Evolutionary conservation across 108 stramenopile species (phyloP).

Genomic region (Phaeodactylum tricornutum): DNA sequence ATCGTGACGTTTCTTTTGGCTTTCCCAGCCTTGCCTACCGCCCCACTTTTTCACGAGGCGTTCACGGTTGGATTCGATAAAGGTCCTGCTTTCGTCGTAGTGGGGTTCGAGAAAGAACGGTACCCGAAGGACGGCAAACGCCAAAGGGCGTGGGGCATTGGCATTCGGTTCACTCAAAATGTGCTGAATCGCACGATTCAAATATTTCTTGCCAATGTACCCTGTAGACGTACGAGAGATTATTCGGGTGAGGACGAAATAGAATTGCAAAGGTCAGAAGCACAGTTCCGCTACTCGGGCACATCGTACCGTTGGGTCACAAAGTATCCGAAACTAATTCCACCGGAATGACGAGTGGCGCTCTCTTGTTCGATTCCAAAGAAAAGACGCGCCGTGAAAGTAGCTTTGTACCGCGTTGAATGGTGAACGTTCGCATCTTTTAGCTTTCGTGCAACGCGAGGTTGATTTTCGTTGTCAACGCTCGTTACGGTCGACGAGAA

Average conservation of each 20-base stretch:
- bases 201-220: constrained; percentile 79
- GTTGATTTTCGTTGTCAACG: too few relatives aligned
- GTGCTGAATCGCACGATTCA: constrained; percentile 53
- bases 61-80: constrained; percentile 73
- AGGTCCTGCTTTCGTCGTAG: constrained; percentile 58
- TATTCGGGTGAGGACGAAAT: background rate
- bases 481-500: too few relatives aligned
- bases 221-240: constrained; percentile 8
- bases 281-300: background rate
- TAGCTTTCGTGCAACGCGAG: too few relatives aligned
- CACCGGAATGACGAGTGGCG: constrained; percentile 50
- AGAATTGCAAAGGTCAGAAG: background rate
- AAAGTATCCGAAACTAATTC: constrained; percentile 72
- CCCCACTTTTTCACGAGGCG: constrained; percentile 77
- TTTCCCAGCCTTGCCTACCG: constrained; percentile 59
- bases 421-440: too few relatives aligned
- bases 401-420: too few relatives aligned
- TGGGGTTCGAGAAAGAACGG: constrained; percentile 82
- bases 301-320: constrained; percentile 58
- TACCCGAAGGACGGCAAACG: constrained; percentile 68
- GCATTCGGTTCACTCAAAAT: constrained; percentile 43
- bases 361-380: too few relatives aligned
- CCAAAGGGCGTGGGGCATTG: constrained; percentile 27
- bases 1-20: constrained; percentile 62
- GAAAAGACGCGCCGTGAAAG: too few relatives aligned